Conservation (phyloP, 805 yeast genomes). For the Candida montana region DNA sequence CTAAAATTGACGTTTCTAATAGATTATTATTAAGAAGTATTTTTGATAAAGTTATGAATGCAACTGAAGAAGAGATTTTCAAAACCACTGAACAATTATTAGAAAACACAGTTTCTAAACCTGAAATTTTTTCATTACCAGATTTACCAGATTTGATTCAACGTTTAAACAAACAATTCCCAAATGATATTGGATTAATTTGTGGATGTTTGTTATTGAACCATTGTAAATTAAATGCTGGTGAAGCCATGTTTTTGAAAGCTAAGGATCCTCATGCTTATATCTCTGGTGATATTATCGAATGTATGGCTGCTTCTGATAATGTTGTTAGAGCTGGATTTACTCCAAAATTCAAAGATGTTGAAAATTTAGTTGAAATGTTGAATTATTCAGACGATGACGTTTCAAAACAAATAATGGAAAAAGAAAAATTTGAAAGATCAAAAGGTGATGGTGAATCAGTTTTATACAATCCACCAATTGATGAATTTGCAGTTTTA, state of each 20-base stretch:
- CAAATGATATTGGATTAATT: constrained; percentile 89
- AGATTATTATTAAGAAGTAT: constrained; percentile 65
- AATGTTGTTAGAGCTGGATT: constrained; percentile 98
- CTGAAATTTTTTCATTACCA: constrained; percentile 46
- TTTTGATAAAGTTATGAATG: constrained; percentile 80
- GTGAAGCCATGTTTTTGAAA: constrained; percentile 94
- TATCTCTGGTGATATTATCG: constrained; percentile 94
- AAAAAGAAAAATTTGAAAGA: constrained; percentile 42
- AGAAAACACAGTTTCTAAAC: constrained; percentile 51
- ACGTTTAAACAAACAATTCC: constrained; percentile 82
- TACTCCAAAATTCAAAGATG: constrained; percentile 99
- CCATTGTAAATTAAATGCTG: constrained; percentile 75
- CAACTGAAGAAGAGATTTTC: constrained; percentile 55
- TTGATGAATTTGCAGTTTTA: constrained; percentile 92
- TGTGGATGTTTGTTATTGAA: constrained; percentile 92
- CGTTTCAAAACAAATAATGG: constrained; percentile 91
- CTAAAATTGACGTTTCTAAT: constrained; percentile 51
- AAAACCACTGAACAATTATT: constrained; percentile 62
- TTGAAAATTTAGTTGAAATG: constrained; percentile 80
- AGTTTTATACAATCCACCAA: constrained; percentile 87
- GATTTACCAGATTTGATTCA: constrained; percentile 68
- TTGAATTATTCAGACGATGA: constrained; percentile 85
- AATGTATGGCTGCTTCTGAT: constrained; percentile 99
- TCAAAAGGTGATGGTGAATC: constrained; percentile 63
- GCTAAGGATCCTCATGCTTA: constrained; percentile 99